phyloP scores from a whole-genome alignment of 352 stramenopile genomes.

The Globisporangium polare region DNA sequence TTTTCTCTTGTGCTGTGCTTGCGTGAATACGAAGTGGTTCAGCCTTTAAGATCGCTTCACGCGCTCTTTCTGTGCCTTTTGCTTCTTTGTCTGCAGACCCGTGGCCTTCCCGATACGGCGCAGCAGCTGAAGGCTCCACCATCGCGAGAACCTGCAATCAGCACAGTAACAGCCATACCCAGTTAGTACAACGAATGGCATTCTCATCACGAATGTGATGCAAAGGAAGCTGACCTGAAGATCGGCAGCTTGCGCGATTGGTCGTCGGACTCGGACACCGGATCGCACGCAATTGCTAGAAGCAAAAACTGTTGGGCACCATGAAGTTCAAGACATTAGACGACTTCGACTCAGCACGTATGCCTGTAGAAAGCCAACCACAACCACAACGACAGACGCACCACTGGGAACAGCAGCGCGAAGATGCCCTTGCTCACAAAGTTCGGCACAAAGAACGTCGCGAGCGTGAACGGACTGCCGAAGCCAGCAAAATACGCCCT shows the following conservation, averaged over 20 bases:
- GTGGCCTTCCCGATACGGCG: constrained; percentile 77
- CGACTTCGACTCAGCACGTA: no score
- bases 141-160: constrained; percentile 66
- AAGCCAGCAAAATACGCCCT: constrained; percentile 87
- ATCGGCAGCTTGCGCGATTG: constrained; percentile 56
- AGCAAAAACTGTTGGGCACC: constrained; percentile 60
- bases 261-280: constrained; percentile 47
- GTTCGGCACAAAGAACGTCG: constrained; percentile 87
- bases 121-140: constrained; percentile 80
- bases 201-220: not conserved
- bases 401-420: constrained; percentile 81
- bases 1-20: not conserved
- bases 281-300: constrained; percentile 76
- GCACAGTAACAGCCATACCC: not conserved
- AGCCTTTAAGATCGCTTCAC: constrained; percentile 15
- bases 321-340: not conserved
- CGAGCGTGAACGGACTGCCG: constrained; percentile 81
- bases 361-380: no score
- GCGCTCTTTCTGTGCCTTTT: constrained; percentile 25
- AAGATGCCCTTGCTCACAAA: constrained; percentile 91
- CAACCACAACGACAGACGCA: constrained; percentile 24
- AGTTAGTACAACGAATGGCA: not conserved
- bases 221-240: constrained; percentile 43
- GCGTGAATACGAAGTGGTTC: not conserved
- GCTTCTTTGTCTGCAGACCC: constrained; percentile 73